Evolutionary conservation across 1,284 basidiomycete genomes (phyloP).

Genomic region (Ustilago crameri): DNA sequence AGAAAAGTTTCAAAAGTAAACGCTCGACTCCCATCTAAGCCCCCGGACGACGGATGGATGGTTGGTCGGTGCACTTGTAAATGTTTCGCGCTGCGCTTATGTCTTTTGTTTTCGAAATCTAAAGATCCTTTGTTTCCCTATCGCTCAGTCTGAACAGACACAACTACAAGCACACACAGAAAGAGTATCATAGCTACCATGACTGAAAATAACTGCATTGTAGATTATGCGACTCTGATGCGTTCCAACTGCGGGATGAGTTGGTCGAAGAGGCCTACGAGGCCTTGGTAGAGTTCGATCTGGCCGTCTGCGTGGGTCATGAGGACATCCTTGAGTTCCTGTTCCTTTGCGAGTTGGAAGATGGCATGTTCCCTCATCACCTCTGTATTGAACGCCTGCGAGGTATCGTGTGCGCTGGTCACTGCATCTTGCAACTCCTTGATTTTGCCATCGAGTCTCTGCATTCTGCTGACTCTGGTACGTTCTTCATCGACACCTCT

Average conservation of each 20-base stretch:
- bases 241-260: constrained; percentile 31
- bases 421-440: constrained; percentile 98
- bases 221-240: constrained; percentile 29
- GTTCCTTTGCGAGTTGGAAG: constrained; percentile 88
- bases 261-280: constrained; percentile 34
- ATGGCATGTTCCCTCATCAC: constrained; percentile 87
- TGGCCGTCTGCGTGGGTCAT: constrained; percentile 89
- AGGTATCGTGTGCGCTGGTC: constrained; percentile 91
- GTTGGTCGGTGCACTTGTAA: no score
- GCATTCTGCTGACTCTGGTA: constrained; percentile 89
- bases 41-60: no score
- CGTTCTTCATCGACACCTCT: constrained; percentile 93
- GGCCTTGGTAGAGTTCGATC: constrained; percentile 78
- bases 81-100: not conserved
- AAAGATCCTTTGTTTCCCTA: no score
- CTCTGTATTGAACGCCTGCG: constrained; percentile 92
- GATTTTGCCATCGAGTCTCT: constrained; percentile 89
- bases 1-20: not conserved
- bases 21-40: no score
- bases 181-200: no score
- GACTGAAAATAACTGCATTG: no score
- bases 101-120: no score
- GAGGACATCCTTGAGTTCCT: constrained; percentile 95
- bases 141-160: no score
- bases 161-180: no score